Evolutionary conservation across 192 early-diverging fungal genomes (phyloP), one percentile per base, ranked within the genome.

Genomic region (Gryganskiella cystojenkinii): DNA sequence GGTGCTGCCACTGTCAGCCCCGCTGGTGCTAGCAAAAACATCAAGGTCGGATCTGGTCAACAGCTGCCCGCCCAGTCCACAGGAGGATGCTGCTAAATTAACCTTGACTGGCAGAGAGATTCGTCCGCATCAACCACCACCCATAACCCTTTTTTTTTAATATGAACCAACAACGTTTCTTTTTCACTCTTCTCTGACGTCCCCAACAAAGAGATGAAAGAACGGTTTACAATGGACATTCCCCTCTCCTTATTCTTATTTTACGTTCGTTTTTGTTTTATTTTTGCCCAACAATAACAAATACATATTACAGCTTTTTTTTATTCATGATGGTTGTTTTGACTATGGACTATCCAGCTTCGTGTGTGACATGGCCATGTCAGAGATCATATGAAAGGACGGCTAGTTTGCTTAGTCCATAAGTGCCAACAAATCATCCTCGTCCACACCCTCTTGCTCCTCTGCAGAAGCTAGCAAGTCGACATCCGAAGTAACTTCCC

Each of bases 71-170:
- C 71, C 58, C 83, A 82, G 67, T 58, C 43, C 27, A 40, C 68
- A 56, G 70, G 85, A 14, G 85, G 85, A 44, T 87, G 85, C 50
- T 86, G 61, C 49, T 64, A 64, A 52, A 61, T 84, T n/a, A n/a
- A 95, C 96, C 80, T 87, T 35, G 2, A 22, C 44, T n/a, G n/a
- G n/a, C n/a, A n/a, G n/a, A n/a, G n/a, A n/a, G n/a, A n/a, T 19
- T 33, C 15, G 20, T 63, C 51, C 20, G n/a, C 28, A 47, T 22
- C 10, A 19, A 25, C 31, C 9, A 20, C 31, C 10, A 8, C 37
- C 17, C 22, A 27, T 60, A 27, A 17, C 44, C 24, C 20, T 59
- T 30, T 19, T 19, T 58, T 30, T 42, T 59, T 27, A 37, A 14
- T 44, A 19, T 24, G 19, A 27, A n/a, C 24, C 42, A 13, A 34